Percentiles rank a stretch among this genome's conserved stretches.
These are phyloP conservation scores for Olyra latifolia DNA, from an alignment of 176 grass and related monocot species.

Conservation along the genomic window DNA sequence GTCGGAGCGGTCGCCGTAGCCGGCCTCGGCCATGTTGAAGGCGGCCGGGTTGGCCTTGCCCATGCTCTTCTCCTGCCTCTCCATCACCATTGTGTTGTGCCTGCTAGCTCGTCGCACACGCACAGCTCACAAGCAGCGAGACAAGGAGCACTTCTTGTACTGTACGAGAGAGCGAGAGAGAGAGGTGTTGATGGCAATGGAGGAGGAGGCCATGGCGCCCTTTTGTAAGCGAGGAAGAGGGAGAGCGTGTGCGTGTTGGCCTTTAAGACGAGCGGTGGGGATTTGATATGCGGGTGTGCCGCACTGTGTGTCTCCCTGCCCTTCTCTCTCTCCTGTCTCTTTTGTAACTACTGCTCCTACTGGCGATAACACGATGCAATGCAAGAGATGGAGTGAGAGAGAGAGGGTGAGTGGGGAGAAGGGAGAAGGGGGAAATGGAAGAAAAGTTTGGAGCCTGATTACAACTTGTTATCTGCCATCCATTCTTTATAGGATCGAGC, in stretches of 20 bases:
- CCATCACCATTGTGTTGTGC: constrained; percentile 33
- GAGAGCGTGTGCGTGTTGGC: neutral
- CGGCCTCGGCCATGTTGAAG: constrained; percentile 53
- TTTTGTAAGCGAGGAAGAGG: constrained; percentile 41
- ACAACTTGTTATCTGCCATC: neutral
- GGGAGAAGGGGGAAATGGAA: too few relatives aligned
- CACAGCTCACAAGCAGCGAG: neutral
- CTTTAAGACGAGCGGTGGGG: constrained; percentile 7
- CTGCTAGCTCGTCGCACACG: neutral
- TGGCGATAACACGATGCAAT: neutral
- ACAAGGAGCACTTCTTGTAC: neutral
- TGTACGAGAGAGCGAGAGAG: neutral
- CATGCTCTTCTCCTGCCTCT: constrained; percentile 19
- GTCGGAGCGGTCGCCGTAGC: constrained; percentile 35
- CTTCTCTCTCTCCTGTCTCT: neutral
- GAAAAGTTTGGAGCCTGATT: neutral
- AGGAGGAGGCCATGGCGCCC: constrained; percentile 11
- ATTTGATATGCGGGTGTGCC: constrained; percentile 37
- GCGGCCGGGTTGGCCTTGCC: neutral
- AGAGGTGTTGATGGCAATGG: constrained; percentile 35
- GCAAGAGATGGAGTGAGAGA: neutral
- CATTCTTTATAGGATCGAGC: constrained; percentile 3
- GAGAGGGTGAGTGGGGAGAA: too few relatives aligned
- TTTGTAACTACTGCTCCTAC: neutral
- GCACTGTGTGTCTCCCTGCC: neutral